Base-by-base conservation (phyloP, 176 grass and related monocot species). In the Pontederia paniculata region DNA sequence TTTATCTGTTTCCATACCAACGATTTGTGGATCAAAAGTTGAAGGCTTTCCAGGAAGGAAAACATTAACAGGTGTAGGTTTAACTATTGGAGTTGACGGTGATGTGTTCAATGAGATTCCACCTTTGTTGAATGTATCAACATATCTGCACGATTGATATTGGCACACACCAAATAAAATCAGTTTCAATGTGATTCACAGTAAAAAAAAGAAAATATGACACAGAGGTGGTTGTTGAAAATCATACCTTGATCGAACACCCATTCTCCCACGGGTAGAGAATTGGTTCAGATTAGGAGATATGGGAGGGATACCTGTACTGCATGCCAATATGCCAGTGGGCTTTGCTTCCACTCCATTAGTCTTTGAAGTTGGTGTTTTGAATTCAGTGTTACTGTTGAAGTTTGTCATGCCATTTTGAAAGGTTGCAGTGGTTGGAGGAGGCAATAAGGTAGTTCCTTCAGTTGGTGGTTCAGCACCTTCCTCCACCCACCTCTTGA, bases 401-500 rank as follows among this genome's bases (percentile, higher is more conserved):
- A 83, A 80, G 57, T 81, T 77, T 21, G 67, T 51, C 63, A 84
- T 31, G 25, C 85, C 80, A 62, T 80, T 90, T 76, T 79, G 83
- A 66, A 85, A 88, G 17, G 87, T 58, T 17, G 82, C 28, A 63
- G 76, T 76, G 22, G 83, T 82, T 60, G 86, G 86, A 73, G 93
- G 93, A 48, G 93, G 93, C 19, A 83, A 69, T 48, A 91, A 80
- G 23, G 80, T 73, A 63, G 83, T 54, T 45, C 83, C 89, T 63
- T 78, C 85, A 0, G 73, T 73, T 56, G 83, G 86, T 79, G 77
- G 63, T 15, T 61, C 86, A 67, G 83, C 77, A 71, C 93, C 93
- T 78, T 98, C 88, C 73, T 98, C 86, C 43, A 98, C 93, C 93
- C 93, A 98, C 62, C 77, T 85, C 74, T 91, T 98, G 45, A 98